Conservation (phyloP, 148 eudicot species). For the Persicaria maculosa region DNA sequence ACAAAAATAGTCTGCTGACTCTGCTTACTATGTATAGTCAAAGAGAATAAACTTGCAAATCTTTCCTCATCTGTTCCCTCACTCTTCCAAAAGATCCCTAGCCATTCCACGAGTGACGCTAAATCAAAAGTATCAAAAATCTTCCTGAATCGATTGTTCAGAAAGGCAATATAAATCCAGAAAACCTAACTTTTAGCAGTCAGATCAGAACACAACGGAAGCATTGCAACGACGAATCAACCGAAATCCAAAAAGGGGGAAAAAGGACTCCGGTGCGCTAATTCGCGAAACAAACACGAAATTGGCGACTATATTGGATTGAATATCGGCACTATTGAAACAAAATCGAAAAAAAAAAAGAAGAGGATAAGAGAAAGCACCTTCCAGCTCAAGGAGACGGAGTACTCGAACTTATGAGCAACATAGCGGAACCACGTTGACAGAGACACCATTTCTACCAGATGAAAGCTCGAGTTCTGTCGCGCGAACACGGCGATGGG, state of each 20-base stretch:
- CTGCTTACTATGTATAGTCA: neutral
- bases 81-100: neutral
- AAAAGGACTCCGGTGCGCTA: neutral
- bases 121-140: too few species aligned
- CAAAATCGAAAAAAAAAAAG: neutral
- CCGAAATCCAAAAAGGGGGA: neutral
- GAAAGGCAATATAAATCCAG: neutral
- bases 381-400: slow-evolving; percentile 18
- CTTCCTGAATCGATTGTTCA: neutral
- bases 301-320: neutral
- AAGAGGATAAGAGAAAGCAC: slow-evolving; percentile 8
- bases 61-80: neutral
- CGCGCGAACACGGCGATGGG: neutral
- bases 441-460: slow-evolving; percentile 2
- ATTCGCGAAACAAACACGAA: neutral
- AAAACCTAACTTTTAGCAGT: neutral
- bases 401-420: slow-evolving; percentile 17
- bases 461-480: neutral
- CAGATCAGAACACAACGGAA: neutral
- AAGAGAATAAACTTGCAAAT: neutral
- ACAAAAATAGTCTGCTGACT: neutral
- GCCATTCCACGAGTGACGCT: neutral
- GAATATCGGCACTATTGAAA: too few species aligned
- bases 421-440: slow-evolving; percentile 16
- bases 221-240: neutral